A percentile compares a stretch with the other conserved stretches of the same genome.
phyloP scores from a whole-genome alignment of 2,329 filamentous ascomycete genomes.

The Cercospora canescens region DNA sequence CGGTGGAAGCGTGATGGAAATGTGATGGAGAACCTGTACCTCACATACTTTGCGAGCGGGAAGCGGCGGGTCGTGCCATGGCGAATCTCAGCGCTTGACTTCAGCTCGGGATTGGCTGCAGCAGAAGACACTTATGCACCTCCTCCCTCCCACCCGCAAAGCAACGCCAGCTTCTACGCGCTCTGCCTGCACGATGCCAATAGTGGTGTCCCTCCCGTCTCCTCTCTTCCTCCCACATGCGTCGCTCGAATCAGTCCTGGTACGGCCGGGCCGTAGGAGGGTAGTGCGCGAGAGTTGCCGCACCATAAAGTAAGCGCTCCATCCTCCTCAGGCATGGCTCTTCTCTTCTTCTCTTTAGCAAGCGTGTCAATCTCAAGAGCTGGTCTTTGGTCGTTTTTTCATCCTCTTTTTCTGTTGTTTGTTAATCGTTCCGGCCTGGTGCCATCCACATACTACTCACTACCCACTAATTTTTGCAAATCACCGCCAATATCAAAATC shows the following conservation, averaged over 20 bases:
- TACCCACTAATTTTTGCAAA: conserved; percentile 32
- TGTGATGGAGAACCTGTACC: neutral
- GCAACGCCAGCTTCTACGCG: conserved; percentile 26
- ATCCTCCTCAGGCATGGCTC: conserved; percentile 23
- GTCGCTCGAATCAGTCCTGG: conserved; percentile 10
- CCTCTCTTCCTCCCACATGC: conserved; percentile 6
- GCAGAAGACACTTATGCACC: conserved; percentile 11
- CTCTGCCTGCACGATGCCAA: conserved; percentile 31
- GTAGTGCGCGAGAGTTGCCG: neutral
- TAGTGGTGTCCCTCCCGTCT: conserved; percentile 20
- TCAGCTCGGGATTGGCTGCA: conserved; percentile 6
- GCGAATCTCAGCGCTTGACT: conserved; percentile 3
- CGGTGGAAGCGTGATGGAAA: conserved; percentile 11
- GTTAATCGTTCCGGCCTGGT: conserved; percentile 49
- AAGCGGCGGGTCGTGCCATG: neutral
- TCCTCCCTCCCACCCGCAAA: conserved; percentile 10
- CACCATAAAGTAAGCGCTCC: conserved; percentile 18
- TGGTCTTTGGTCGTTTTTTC: conserved; percentile 50
- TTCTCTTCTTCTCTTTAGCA: conserved; percentile 48
- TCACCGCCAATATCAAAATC: conserved; percentile 25
- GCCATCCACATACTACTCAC: conserved; percentile 31
- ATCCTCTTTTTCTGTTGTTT: conserved; percentile 41
- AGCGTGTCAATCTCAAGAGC: conserved; percentile 53
- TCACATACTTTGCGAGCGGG: neutral
- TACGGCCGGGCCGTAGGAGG: conserved; percentile 4